Conservation (phyloP, 2,329 filamentous ascomycete genomes). For the Domatiomyces catenatus region DNA sequence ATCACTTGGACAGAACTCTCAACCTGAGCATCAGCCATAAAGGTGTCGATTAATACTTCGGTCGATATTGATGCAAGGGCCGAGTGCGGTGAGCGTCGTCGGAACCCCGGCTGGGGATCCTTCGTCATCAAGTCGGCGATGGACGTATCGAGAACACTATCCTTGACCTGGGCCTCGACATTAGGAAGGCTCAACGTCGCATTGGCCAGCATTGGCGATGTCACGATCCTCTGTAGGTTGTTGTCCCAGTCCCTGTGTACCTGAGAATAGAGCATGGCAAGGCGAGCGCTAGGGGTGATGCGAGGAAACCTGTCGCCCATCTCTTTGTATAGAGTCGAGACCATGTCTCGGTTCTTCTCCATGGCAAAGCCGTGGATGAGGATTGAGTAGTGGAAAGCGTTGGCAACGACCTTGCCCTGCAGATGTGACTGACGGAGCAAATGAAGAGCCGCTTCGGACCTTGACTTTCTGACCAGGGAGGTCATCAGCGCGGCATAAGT, state of each 20-base stretch:
- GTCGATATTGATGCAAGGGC: slow-evolving; percentile 38
- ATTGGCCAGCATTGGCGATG: neutral
- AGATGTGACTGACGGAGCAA: slow-evolving; percentile 31
- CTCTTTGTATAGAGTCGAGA: slow-evolving; percentile 35
- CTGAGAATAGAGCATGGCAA: slow-evolving; percentile 24
- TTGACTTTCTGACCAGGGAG: slow-evolving; percentile 36
- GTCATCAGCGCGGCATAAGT: slow-evolving; percentile 50
- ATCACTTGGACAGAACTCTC: slow-evolving; percentile 25
- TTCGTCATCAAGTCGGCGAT: slow-evolving; percentile 27
- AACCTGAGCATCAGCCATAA: slow-evolving; percentile 33
- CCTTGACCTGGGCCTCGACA: neutral
- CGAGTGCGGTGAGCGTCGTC: slow-evolving; percentile 23
- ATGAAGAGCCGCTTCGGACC: slow-evolving; percentile 40
- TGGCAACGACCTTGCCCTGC: slow-evolving; percentile 24
- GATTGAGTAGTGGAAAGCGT: slow-evolving; percentile 31
- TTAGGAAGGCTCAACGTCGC: slow-evolving; percentile 1
- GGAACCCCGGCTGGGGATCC: slow-evolving; percentile 24
- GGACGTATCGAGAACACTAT: slow-evolving; percentile 22
- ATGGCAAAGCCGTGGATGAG: slow-evolving; percentile 36
- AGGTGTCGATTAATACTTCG: slow-evolving; percentile 41
- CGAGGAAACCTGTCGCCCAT: slow-evolving; percentile 24
- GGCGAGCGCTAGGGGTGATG: slow-evolving; percentile 21
- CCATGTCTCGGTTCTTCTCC: slow-evolving; percentile 33
- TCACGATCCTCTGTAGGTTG: neutral
- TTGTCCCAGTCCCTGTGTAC: slow-evolving; percentile 22